Evolutionary conservation across 306 rosid genomes (phyloP), one percentile per base, ranked within the genome.

Genomic region (Rosa persica): DNA sequence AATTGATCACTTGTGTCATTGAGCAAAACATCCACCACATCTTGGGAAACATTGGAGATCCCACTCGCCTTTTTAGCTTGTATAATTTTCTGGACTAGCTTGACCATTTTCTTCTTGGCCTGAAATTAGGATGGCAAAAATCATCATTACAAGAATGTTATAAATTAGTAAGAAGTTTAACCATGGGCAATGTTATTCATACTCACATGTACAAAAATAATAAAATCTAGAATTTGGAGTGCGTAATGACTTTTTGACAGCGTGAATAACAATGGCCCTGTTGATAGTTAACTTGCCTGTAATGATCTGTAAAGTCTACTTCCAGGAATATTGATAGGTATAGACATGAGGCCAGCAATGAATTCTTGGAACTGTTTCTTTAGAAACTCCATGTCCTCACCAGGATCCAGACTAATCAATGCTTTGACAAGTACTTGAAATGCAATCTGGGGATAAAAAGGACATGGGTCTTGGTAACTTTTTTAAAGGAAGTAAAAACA

Each of bases 31-130:
- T 93, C 98, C 84, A 93, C 86, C 40, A 93, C 96, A 88, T 95
- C 98, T 80, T 72, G 88, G 72, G 98, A 88, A 81, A 81, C 87
- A 73, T 72, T 75, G 8, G 83, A 82, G 48, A 73, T 46, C 39
- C 81, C 89, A 51, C 76, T 76, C 16, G 8, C 68, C 25, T 78
- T 92, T 79, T 84, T 92, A 30, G 81, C 87, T 79, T 80, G 77
- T 66, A 95, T 86, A 42, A 64, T 86, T 82, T 88, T 88, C 80
- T 78, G 77, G 49, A 92, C 92, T 76, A 92, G 67, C 81, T 91
- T 85, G 30, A 86, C 89, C 98, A 95, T 95, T 80, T 86, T 89
- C 89, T 86, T 92, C 84, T 95, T 95, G n/a, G 98, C 97, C 98
- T 94, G 91, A 76, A 86, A 84, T 78, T 77, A 72, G 68, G 77